Evolutionary conservation across 2,329 filamentous ascomycete species (phyloP).

Genomic region (Alternaria triticimaculans): DNA sequence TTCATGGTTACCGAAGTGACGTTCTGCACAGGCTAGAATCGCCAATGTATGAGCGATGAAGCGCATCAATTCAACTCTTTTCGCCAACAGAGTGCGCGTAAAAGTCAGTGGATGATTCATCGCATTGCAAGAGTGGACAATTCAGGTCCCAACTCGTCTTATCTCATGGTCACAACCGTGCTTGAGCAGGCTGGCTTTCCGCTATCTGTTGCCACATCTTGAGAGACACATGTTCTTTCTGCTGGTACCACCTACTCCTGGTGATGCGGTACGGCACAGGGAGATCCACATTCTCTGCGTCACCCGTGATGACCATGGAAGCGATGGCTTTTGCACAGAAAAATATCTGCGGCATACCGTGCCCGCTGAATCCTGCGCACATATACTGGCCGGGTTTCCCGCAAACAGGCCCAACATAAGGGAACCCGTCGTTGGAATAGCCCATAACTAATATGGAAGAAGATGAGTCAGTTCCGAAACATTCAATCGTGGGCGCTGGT

Average conservation of each 20-base stretch:
- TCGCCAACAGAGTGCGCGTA: background rate
- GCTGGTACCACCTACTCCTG: slow-evolving; percentile 8
- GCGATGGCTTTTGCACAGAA: slow-evolving; percentile 51
- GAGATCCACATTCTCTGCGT: slow-evolving; percentile 8
- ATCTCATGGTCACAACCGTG: background rate
- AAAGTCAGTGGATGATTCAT: background rate
- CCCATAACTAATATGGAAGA: slow-evolving; percentile 15
- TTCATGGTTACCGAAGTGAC: slow-evolving; percentile 2
- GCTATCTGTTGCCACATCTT: slow-evolving; percentile 7
- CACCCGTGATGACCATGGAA: slow-evolving; percentile 13
- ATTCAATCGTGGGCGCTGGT: background rate
- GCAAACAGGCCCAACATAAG: slow-evolving; percentile 15
- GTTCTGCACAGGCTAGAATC: background rate
- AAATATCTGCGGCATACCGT: slow-evolving; percentile 28
- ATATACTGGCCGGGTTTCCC: slow-evolving; percentile 19
- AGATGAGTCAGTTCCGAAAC: background rate
- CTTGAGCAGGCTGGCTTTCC: background rate
- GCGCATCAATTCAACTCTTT: background rate
- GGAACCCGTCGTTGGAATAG: slow-evolving; percentile 20
- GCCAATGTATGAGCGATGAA: background rate
- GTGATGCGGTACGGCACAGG: slow-evolving; percentile 14
- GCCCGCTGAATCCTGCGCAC: slow-evolving; percentile 26
- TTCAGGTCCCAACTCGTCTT: background rate
- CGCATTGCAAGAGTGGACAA: background rate
- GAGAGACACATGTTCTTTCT: slow-evolving; percentile 7